These are phyloP conservation scores for Barnettozyma californica DNA, from an alignment of 805 yeast genomes.

Conservation along the genomic window DNA sequence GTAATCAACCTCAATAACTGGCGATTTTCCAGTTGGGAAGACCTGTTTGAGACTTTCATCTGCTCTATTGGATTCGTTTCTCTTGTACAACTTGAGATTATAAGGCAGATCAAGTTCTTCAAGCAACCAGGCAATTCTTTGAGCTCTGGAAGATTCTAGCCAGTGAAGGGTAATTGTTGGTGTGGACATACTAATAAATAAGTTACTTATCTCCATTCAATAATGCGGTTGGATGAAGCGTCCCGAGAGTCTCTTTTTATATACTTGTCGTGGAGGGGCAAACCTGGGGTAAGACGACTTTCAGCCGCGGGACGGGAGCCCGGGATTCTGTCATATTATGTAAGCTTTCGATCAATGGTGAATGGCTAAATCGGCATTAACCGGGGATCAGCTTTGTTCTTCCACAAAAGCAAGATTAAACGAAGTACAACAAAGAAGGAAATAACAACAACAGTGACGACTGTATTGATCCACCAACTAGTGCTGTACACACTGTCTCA, in stretches of 20 bases:
- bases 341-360: too few species aligned
- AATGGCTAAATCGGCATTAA: background rate
- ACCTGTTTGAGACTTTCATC: constrained; percentile 44
- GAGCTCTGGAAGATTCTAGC: constrained; percentile 45
- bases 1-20: constrained; percentile 46
- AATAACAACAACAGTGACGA: too few species aligned
- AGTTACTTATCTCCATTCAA: background rate
- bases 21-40: constrained; percentile 62
- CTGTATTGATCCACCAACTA: too few species aligned
- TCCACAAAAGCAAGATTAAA: background rate
- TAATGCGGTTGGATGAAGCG: background rate
- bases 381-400: background rate
- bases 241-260: background rate
- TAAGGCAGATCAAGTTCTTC: constrained; percentile 55
- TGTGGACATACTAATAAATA: background rate
- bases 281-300: background rate
- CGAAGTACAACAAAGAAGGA: background rate
- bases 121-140: constrained; percentile 58
- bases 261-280: background rate
- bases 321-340: background rate
- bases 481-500: too few species aligned
- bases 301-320: background rate
- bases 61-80: constrained; percentile 45
- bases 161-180: constrained; percentile 20
- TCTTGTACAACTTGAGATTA: constrained; percentile 45